Evolutionary conservation across 2,329 filamentous ascomycete species (phyloP).

Genomic region (Chrysoporthe puriensis): DNA sequence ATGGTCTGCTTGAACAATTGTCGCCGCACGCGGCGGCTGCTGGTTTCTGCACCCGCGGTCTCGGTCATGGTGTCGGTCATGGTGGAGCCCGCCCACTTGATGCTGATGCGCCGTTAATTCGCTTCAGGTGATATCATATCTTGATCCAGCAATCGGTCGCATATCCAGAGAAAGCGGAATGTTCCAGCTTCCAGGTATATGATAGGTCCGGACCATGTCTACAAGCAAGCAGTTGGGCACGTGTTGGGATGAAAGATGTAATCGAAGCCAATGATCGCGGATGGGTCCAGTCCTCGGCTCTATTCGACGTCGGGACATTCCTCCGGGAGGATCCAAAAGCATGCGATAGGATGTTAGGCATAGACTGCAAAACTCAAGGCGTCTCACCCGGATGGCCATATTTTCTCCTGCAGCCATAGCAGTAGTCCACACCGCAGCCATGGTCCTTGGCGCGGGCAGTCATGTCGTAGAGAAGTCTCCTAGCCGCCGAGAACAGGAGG

Average conservation of each 20-base stretch:
- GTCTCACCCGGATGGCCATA: background rate
- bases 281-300: background rate
- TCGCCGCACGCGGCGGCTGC: conserved; percentile 12
- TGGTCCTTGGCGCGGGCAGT: background rate
- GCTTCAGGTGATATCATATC: conserved; percentile 8
- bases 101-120: conserved; percentile 2
- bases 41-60: conserved; percentile 5
- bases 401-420: background rate
- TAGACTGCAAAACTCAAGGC: background rate
- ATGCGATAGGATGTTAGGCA: background rate
- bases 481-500: conserved; percentile 10
- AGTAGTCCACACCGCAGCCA: background rate
- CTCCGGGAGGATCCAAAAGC: background rate
- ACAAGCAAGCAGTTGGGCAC: background rate
- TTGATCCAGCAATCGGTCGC: background rate
- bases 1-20: background rate
- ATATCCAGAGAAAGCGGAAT: background rate
- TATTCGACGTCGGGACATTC: background rate
- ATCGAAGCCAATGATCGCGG: background rate
- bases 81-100: conserved; percentile 13
- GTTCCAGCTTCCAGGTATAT: background rate
- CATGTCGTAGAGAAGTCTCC: background rate
- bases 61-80: background rate
- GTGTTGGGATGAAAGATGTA: background rate
- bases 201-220: background rate